Base-by-base conservation (phyloP, 768 basidiomycete species). In the Trichaptum fuscoviolaceum region DNA sequence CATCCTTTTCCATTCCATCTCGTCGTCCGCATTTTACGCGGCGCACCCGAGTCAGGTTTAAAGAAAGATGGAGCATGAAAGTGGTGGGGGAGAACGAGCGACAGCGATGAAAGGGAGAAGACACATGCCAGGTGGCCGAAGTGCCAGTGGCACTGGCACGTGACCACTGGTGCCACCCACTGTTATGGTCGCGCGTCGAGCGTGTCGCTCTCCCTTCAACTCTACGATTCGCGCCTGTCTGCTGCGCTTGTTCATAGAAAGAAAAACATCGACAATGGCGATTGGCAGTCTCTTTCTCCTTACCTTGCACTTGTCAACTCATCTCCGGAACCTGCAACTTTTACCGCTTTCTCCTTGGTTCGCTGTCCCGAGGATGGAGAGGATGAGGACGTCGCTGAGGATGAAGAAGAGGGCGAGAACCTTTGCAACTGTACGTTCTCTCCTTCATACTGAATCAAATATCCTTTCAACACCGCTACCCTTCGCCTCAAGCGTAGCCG, bases 361-460 rank as follows among this genome's bases (percentile, higher is more conserved):
- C 90, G 89, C 75, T 95, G 92, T 34, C 84, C 87, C 66, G 89
- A 92, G 68, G 90, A 84, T 65, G 82, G 81, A 42, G 91, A 87
- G 2, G 90, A 90, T 0, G 85, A 78, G 0, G 87, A 85, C 18
- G 89, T 82, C 63, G 78, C 76, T 59, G 95, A 95, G 18, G 96
- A 98, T 71, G 96, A 96, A 76, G 96, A 98, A 78, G 95, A 96
- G 80, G 96, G 96, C 72, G 97, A 99, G 81, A 96, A 97, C 75
- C 86, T 99, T 72, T 96, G 95, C 85, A 95, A 97, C 85, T 96
- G 95, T 84, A 94, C 96, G 77, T 98, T 98, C 87, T 97, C 96
- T 65, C 87, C 97, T 64, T 96, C 96, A 64, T 98, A 98, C 77
- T 96, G 96, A 89, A 96, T n/a, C 96, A 75, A 97, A 97, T 85